Base-by-base conservation (phyloP, 495 filamentous ascomycete species). In the Usnea hakonensis region DNA sequence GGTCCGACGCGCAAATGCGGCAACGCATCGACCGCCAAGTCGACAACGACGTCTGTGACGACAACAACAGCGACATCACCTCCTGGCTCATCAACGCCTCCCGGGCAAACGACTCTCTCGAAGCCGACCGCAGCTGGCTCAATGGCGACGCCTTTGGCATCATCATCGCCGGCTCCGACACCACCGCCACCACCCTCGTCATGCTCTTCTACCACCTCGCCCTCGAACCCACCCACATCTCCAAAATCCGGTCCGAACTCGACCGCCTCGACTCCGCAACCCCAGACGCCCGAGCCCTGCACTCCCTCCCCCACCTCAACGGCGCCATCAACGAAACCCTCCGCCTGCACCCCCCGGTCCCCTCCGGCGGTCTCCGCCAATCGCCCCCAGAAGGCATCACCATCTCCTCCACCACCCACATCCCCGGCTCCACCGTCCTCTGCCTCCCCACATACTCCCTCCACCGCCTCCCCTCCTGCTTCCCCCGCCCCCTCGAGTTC, bases 291-390 rank as follows among this genome's bases (percentile, higher is more conserved):
- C 32, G 43, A 32, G 35, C 70, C 52, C 64, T 78, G 2, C 69
- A 76, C 28, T 60, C 65, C 6, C 60, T 79, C 10, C 71, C 72
- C 2, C 73, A 78, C 58, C 64, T 85, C n/a, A 77, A 80, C 58
- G 72, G 73, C 36, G 72, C 79, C 32, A 82, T 84, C 65, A 75
- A 78, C 30, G 84, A 88, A 68, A 73, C 83, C 0, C 69, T 87
- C 41, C 73, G 84, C 1, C 67, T 87, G 16, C 76, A 85, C 62
- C 75, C 78, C 2, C 78, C 80, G 5, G 77, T 79, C 0, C 75
- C 78, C 1, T 73, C 72, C 21, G 81, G 70, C 3, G 71, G 78
- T 17, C 70, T 71, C 21, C 74, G 84, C 11, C 57, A 68, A 11
- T 72, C 76, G 1, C 74, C 76, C 0, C 48, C 59, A 2, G 66